A percentile compares a stretch with the other conserved stretches of the same genome.
Evolutionary conservation across 1,139 yeast species (phyloP).

Genomic region (Blastobotrys serpentis): DNA sequence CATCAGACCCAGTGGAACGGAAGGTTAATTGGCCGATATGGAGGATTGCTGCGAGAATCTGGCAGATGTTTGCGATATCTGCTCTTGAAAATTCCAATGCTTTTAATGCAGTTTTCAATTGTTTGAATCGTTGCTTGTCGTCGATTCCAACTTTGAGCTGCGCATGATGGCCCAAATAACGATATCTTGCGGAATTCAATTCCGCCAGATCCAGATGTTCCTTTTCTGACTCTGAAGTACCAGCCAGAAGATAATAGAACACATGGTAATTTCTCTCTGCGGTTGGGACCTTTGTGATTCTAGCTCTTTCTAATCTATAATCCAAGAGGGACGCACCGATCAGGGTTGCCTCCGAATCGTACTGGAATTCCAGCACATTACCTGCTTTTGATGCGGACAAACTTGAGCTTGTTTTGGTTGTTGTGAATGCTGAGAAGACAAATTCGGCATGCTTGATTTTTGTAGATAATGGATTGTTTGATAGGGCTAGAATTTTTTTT

Average conservation of each 20-base stretch:
- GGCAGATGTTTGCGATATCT: slow-evolving; percentile 46
- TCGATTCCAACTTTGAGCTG: slow-evolving; percentile 42
- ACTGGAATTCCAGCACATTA: slow-evolving; percentile 43
- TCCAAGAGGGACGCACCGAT: slow-evolving; percentile 43
- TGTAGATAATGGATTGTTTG: slow-evolving; percentile 40
- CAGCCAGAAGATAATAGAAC: slow-evolving; percentile 43
- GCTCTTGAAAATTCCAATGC: slow-evolving; percentile 41
- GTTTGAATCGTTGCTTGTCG: slow-evolving; percentile 40
- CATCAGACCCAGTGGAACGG: slow-evolving; percentile 37
- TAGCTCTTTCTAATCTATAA: slow-evolving; percentile 42
- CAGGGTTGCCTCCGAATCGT: slow-evolving; percentile 39
- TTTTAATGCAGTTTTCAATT: slow-evolving; percentile 39
- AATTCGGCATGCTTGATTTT: slow-evolving; percentile 39
- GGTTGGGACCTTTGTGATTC: slow-evolving; percentile 44
- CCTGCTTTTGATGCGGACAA: slow-evolving; percentile 42
- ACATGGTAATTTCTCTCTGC: slow-evolving; percentile 45
- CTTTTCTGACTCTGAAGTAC: slow-evolving; percentile 41
- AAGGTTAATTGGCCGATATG: slow-evolving; percentile 45
- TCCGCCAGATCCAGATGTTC: slow-evolving; percentile 40
- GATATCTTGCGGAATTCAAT: slow-evolving; percentile 34
- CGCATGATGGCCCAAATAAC: slow-evolving; percentile 44
- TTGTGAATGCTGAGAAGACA: slow-evolving; percentile 41
- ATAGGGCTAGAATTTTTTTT: slow-evolving; percentile 30
- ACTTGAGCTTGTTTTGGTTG: slow-evolving; percentile 40
- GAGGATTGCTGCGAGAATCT: slow-evolving; percentile 44